Evolutionary conservation across 2,329 filamentous ascomycete species (phyloP).

Genomic region (Pyrenochaeta sp.): DNA sequence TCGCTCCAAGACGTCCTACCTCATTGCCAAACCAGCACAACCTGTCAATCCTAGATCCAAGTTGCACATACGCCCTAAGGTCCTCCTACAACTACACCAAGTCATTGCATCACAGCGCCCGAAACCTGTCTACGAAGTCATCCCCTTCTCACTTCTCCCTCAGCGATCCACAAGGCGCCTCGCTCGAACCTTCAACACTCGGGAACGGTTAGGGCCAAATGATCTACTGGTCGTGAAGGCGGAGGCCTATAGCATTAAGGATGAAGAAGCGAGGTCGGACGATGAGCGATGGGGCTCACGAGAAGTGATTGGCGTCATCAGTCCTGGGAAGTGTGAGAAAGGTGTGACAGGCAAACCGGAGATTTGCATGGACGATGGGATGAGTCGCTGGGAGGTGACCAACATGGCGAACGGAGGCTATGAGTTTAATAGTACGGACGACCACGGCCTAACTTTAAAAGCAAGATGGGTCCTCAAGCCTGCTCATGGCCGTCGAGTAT

Average conservation of each 20-base stretch:
- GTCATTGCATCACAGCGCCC: slow-evolving; percentile 68
- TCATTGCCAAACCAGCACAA: slow-evolving; percentile 73
- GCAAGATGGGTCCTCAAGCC: slow-evolving; percentile 73
- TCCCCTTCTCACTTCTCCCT: slow-evolving; percentile 70
- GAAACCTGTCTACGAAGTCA: slow-evolving; percentile 75
- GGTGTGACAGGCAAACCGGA: slow-evolving; percentile 69
- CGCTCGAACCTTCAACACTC: slow-evolving; percentile 71
- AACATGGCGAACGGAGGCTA: slow-evolving; percentile 55
- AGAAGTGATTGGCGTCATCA: slow-evolving; percentile 74
- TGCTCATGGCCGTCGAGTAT: slow-evolving; percentile 33
- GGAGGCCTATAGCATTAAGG: slow-evolving; percentile 65
- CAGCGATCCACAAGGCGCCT: slow-evolving; percentile 57
- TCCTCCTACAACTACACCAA: slow-evolving; percentile 76
- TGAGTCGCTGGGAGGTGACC: slow-evolving; percentile 55
- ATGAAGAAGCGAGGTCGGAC: slow-evolving; percentile 56
- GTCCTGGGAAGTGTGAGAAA: slow-evolving; percentile 63
- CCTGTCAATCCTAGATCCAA: slow-evolving; percentile 65
- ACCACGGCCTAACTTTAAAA: slow-evolving; percentile 65
- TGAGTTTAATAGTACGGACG: slow-evolving; percentile 67
- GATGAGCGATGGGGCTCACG: slow-evolving; percentile 60
- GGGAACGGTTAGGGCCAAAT: slow-evolving; percentile 70
- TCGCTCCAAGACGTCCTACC: slow-evolving; percentile 69
- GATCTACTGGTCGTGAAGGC: slow-evolving; percentile 77
- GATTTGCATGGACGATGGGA: slow-evolving; percentile 66
- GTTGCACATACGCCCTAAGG: slow-evolving; percentile 71